A percentile compares a stretch with the other conserved stretches of the same genome.
Conservation (phyloP, 345 rosid genomes). For the Eucalyptus sp. region DNA sequence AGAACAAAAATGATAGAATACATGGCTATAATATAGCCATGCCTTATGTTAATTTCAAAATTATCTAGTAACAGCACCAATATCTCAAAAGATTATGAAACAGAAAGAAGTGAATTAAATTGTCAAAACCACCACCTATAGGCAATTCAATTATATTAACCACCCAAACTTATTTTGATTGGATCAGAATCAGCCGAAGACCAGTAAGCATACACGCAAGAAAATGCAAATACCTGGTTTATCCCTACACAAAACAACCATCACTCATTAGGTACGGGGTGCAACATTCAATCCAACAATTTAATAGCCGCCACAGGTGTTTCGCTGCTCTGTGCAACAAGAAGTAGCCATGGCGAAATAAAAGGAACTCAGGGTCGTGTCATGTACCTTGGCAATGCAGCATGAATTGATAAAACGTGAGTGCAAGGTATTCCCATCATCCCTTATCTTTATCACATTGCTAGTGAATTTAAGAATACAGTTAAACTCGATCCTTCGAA, state of each 20-base stretch:
- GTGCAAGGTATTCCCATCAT: constrained; percentile 10
- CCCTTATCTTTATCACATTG: constrained; percentile 94
- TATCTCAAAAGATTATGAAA: background rate
- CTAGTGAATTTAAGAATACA: constrained; percentile 91
- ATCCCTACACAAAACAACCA: background rate
- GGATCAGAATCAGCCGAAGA: background rate
- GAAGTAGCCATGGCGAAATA: constrained; percentile 19
- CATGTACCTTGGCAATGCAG: constrained; percentile 85
- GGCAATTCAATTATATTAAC: background rate
- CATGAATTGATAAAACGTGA: constrained; percentile 60
- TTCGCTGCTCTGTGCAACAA: constrained; percentile 11
- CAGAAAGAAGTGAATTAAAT: background rate
- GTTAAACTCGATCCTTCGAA: constrained; percentile 70
- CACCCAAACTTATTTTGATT: background rate
- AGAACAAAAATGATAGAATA: background rate
- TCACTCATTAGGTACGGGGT: background rate
- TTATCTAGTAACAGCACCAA: background rate
- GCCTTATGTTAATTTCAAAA: background rate
- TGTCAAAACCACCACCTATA: background rate
- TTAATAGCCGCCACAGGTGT: background rate
- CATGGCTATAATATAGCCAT: background rate
- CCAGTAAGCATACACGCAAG: background rate
- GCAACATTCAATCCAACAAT: background rate
- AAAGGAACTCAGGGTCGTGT: constrained; percentile 52
- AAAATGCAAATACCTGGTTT: background rate